Conservation (phyloP, 495 filamentous ascomycete genomes). For the Tuber magnatum region DNA sequence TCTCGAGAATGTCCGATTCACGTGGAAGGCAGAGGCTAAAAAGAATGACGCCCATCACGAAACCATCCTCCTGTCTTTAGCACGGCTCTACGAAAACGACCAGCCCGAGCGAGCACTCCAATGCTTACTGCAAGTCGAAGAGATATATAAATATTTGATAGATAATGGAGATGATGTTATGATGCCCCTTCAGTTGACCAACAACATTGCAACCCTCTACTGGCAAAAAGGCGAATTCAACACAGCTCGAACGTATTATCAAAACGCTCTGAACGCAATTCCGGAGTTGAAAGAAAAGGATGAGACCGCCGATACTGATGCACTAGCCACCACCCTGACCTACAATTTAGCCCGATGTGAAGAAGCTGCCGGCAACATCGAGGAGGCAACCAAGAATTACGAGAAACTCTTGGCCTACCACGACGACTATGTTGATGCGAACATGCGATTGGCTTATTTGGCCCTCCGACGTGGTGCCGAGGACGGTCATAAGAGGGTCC, state of each 20-base stretch:
- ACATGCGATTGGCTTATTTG: conserved; percentile 80
- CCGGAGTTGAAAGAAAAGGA: conserved; percentile 63
- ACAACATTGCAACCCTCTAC: conserved; percentile 94
- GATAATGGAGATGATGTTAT: conserved; percentile 58
- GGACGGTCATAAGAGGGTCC: conserved; percentile 76
- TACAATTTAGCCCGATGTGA: conserved; percentile 97
- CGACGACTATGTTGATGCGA: conserved; percentile 83
- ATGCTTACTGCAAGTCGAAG: conserved; percentile 78
- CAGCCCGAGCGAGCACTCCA: conserved; percentile 83
- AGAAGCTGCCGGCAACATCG: conserved; percentile 70
- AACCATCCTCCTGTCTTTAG: conserved; percentile 84
- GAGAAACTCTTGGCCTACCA: conserved; percentile 75
- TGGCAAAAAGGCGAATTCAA: conserved; percentile 78
- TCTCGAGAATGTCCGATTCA: conserved; percentile 72
- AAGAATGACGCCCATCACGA: conserved; percentile 71
- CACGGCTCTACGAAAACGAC: conserved; percentile 78
- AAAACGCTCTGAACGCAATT: conserved; percentile 70
- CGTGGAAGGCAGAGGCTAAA: conserved; percentile 81
- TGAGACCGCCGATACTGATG: conserved; percentile 69
- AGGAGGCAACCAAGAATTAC: conserved; percentile 81
- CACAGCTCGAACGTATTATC: conserved; percentile 75
- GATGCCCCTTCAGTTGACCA: conserved; percentile 81
- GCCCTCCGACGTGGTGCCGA: conserved; percentile 74
- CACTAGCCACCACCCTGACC: conserved; percentile 83
- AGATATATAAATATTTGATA: conserved; percentile 49